Evolutionary conservation across 441 rosid genomes (phyloP).

Genomic region (Brassica balearica): DNA sequence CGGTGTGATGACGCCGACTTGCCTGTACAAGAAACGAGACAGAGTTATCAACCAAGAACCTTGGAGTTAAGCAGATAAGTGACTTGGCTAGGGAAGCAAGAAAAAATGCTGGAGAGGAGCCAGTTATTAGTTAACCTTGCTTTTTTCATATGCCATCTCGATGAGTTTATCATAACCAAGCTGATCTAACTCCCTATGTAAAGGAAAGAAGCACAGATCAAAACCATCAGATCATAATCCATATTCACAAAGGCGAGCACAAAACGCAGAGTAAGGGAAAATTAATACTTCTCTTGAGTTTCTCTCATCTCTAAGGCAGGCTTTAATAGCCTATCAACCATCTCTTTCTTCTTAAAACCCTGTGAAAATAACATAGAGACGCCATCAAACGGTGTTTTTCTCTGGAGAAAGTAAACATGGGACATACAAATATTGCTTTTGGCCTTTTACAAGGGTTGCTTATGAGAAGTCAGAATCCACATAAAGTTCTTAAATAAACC

Average conservation of each 20-base stretch:
- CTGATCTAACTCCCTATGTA: conserved; percentile 76
- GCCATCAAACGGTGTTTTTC: conserved; percentile 20
- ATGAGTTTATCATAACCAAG: conserved; percentile 83
- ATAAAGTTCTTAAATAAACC: conserved; percentile 5
- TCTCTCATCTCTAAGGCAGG: conserved; percentile 66
- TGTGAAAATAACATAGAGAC: conserved; percentile 39
- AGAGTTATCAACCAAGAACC: conserved; percentile 19
- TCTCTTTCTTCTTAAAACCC: conserved; percentile 72
- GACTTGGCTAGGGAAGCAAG: conserved; percentile 7
- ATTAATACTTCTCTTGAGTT: conserved; percentile 68
- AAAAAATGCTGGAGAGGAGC: background rate
- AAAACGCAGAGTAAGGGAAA: conserved; percentile 20
- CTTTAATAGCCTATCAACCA: conserved; percentile 63
- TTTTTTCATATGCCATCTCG: conserved; percentile 82
- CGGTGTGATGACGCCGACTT: conserved; percentile 65
- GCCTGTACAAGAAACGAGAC: conserved; percentile 52
- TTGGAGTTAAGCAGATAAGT: conserved; percentile 10
- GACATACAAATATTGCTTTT: conserved; percentile 17
- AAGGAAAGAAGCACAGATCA: conserved; percentile 21
- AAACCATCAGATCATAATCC: conserved; percentile 25
- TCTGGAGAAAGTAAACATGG: conserved; percentile 29
- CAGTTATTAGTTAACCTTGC: conserved; percentile 61
- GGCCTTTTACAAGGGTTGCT: conserved; percentile 2
- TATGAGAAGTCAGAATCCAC: background rate
- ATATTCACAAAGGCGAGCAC: conserved; percentile 20